Base-by-base conservation (phyloP, 768 basidiomycete genomes). In the Lentinus tigrinus region DNA sequence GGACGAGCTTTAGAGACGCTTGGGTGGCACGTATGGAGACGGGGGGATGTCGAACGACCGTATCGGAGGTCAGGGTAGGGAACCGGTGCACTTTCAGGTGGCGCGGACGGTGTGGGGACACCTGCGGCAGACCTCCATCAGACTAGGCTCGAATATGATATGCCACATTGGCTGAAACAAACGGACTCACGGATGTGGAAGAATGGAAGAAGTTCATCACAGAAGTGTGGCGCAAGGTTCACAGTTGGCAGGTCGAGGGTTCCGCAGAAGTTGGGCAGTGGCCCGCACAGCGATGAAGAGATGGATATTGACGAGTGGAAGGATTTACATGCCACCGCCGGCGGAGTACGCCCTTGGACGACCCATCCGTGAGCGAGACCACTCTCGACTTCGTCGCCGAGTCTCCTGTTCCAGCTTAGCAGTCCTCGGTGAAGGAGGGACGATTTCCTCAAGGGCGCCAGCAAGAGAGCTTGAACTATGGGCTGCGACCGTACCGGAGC, bases 381-480 rank as follows among this genome's bases (percentile, higher is more conserved):
- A 61, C 14, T 61, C 55, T 21, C 49, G 52, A 28, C 44, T 39
- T 44, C 40, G 50, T 9, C 50, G 36, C 26, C 39, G 43, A 1
- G 39, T 9, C 8, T 44, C 53, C 17, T 23, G 38, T 10, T 55
- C 49, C 7, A 13, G 5, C 16, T 27, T 19, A 28, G 23, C 24
- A 10, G 52, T 13, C 27, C 27, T 31, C 47, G 27, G 26, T 10
- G 28, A 34, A n/a, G 17, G 19, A 10, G 14, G 21, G 21, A 11
- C 9, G 34, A 14, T 10, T 2, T 57, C 60, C 3, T 47, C 60
- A 5, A 61, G 55, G 4, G 60, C 60, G 10, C 60, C 60, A n/a
- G 60, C 60, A 17, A 61, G 55, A 34, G 60, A 61, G 21, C 60
- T 61, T 17, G 39, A 61, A 53, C 47, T 48, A 37, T 38, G 46